Evolutionary conservation across 2,329 filamentous ascomycete species (phyloP), one percentile per base, ranked within the genome.

Genomic region (Cercospora canescens): DNA sequence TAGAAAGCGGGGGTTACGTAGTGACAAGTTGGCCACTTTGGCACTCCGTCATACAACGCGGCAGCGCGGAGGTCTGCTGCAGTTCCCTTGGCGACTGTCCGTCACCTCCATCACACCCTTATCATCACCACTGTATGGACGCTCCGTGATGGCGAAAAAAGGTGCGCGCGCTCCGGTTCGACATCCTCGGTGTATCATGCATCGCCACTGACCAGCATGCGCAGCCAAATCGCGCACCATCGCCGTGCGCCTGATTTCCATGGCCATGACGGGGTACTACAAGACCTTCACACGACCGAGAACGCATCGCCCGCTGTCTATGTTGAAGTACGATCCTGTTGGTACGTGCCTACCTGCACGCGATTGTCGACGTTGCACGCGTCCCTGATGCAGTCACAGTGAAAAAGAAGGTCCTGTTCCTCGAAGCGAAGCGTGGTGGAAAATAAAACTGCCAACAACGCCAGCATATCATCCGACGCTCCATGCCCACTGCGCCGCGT

Each of bases 201-300:
- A 28, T 45, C n/a, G 28, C 24, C 7, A 11, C 18, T 54, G 16
- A 52, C 45, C 54, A 12, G 7, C 24, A 4, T 12, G 6, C 26
- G 67, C 79, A 96, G 93, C 85, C 68, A 98, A 98, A 85, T 92
- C 94, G 77, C 93, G 96, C 79, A 90, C 94, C 72, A 90, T 99
- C 78, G 88, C 92, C 78, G 94, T 97, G 79, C 94, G 95, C 79
- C 90, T 99, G 72, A 85, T 99, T 79, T 97, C 93, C 70, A 99
- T 99, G 95, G 95, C 95, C 79, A 90, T 97, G 90, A 99, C 95
- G 28, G 95, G 95, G 76, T 99, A 93, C 86, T 99, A 94, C 86
- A 94, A 94, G 81, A 96, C 93, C 62, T 89, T 96, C 80, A 86
- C 90, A 73, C 89, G 96, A 66, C 94, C 93, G 12, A 90, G 95